Conservation (phyloP, 179 eudicot species). For the Silene noctiflora region DNA sequence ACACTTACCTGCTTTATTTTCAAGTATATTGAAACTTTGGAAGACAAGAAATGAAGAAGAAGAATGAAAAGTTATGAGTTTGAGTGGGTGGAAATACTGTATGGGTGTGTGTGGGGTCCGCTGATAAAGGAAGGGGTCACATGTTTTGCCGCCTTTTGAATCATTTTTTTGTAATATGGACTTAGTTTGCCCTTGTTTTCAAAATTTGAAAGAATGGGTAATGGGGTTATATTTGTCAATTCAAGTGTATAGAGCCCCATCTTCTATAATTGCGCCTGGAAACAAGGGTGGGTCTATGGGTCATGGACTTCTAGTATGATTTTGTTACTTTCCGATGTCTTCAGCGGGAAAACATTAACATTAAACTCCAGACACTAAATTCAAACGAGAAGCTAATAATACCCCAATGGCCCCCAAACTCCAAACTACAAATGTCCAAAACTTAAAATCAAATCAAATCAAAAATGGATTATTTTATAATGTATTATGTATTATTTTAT, state of each 20-base stretch:
- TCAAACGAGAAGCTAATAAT: neutral
- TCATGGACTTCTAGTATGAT: neutral
- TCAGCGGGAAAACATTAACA: slow-evolving; percentile 27
- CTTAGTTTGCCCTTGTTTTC: slow-evolving; percentile 18
- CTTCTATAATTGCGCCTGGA: slow-evolving; percentile 16
- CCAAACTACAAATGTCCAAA: neutral
- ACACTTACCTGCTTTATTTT: neutral
- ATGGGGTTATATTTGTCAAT: slow-evolving; percentile 12
- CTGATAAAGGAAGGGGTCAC: slow-evolving; percentile 17
- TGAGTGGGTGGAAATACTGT: neutral
- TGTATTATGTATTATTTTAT: too few species aligned
- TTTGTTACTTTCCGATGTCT: slow-evolving; percentile 24
- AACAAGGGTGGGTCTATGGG: neutral
- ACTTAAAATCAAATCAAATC: neutral
- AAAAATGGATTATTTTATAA: too few species aligned
- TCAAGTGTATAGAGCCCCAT: neutral
- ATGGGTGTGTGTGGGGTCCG: slow-evolving; percentile 8
- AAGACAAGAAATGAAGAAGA: neutral
- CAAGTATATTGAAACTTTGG: too few species aligned
- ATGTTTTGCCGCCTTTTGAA: slow-evolving; percentile 32
- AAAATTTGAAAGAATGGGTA: neutral
- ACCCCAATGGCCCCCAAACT: slow-evolving; percentile 2
- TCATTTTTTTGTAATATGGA: neutral
- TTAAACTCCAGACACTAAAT: slow-evolving; percentile 1
- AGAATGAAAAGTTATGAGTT: neutral